These are phyloP conservation scores for Emericellopsis atlantica DNA, from an alignment of 2,329 filamentous ascomycete species.

Conservation along the genomic window DNA sequence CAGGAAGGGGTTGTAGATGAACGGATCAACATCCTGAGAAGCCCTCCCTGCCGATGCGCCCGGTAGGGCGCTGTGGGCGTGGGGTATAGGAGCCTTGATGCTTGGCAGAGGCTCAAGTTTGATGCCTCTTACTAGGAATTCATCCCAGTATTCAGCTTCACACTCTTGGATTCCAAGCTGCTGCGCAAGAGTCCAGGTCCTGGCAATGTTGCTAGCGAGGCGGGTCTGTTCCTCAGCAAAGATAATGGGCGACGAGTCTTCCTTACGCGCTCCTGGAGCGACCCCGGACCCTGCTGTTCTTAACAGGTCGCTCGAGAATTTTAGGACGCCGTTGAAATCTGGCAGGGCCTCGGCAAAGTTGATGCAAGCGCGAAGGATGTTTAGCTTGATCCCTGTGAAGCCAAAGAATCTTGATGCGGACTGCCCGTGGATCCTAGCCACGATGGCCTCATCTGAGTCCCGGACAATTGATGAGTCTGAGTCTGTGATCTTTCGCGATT, in stretches of 20 bases:
- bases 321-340: slow-evolving; percentile 81
- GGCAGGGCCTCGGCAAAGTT: slow-evolving; percentile 89
- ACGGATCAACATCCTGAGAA: slow-evolving; percentile 62
- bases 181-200: slow-evolving; percentile 66
- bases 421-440: slow-evolving; percentile 47
- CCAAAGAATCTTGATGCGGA: slow-evolving; percentile 56
- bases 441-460: slow-evolving; percentile 38
- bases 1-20: slow-evolving; percentile 90
- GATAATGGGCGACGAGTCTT: slow-evolving; percentile 59
- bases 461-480: slow-evolving; percentile 9
- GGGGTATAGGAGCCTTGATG: slow-evolving; percentile 51
- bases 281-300: slow-evolving; percentile 71
- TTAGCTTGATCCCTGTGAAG: slow-evolving; percentile 67
- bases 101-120: slow-evolving; percentile 52
- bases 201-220: slow-evolving; percentile 73
- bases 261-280: slow-evolving; percentile 56
- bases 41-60: slow-evolving; percentile 34
- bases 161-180: slow-evolving; percentile 60
- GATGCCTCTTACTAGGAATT: slow-evolving; percentile 75
- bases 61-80: slow-evolving; percentile 42
- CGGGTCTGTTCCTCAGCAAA: slow-evolving; percentile 73
- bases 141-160: slow-evolving; percentile 89
- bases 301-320: slow-evolving; percentile 74
- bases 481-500: slow-evolving; percentile 11
- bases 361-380: slow-evolving; percentile 79